phyloP scores from a whole-genome alignment of 441 rosid genomes.

The Biscutella laevigata region DNA sequence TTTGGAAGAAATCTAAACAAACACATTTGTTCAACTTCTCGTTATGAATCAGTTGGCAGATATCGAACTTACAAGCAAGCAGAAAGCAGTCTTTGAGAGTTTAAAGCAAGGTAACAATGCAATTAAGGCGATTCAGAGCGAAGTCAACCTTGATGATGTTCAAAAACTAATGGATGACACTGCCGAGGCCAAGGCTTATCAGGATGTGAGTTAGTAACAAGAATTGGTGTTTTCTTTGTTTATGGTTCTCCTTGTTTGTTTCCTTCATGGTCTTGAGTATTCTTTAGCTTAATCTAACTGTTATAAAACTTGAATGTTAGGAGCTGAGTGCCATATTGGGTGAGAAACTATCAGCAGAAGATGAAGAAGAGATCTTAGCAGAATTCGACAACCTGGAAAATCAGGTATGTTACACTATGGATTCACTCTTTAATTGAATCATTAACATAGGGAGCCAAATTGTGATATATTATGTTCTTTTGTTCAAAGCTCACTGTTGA shows the following conservation, averaged over 20 bases:
- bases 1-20: background rate
- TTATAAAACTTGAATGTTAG: conserved; percentile 24
- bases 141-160: conserved; percentile 79
- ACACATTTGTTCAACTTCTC: background rate
- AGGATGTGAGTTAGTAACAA: conserved; percentile 57
- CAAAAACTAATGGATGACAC: conserved; percentile 93
- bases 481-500: conserved; percentile 44
- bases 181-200: conserved; percentile 86
- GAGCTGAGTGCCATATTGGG: conserved; percentile 85
- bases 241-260: background rate
- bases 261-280: background rate
- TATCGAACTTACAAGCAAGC: conserved; percentile 87
- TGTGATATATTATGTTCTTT: conserved; percentile 1
- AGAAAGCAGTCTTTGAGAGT: conserved; percentile 86
- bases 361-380: conserved; percentile 91
- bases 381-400: conserved; percentile 80
- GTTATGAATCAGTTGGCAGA: conserved; percentile 63
- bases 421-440: too few relatives aligned
- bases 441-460: too few relatives aligned
- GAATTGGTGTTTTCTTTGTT: background rate
- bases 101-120: conserved; percentile 71
- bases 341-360: conserved; percentile 83
- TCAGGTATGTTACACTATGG: conserved; percentile 37
- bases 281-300: background rate
- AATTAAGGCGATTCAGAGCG: conserved; percentile 81